phyloP scores from a whole-genome alignment of 768 basidiomycete species.

The Calocera cornea region DNA sequence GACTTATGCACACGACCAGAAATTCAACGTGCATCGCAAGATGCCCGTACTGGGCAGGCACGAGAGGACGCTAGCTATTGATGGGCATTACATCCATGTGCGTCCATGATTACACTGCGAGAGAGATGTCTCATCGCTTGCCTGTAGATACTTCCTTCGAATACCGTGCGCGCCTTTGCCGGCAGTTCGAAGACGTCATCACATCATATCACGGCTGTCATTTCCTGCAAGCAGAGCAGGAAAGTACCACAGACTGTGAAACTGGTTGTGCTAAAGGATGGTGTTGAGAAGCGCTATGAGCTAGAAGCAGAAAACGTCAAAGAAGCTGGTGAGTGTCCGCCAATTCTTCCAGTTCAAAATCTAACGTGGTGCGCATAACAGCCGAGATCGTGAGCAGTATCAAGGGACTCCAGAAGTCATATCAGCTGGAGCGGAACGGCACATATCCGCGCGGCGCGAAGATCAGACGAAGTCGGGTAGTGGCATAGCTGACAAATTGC shows the following conservation, averaged over 20 bases:
- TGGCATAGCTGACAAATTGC: no score
- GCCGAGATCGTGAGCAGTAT: slow-evolving; percentile 70
- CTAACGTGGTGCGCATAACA: slow-evolving; percentile 18
- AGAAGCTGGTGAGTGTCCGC: slow-evolving; percentile 47
- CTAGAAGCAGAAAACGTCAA: slow-evolving; percentile 87
- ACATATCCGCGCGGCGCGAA: background rate
- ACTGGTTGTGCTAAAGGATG: slow-evolving; percentile 63
- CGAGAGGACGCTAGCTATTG: slow-evolving; percentile 82
- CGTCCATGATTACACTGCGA: slow-evolving; percentile 1
- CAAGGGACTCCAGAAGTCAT: slow-evolving; percentile 31
- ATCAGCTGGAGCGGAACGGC: background rate
- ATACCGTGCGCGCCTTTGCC: slow-evolving; percentile 65
- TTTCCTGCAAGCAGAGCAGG: slow-evolving; percentile 66
- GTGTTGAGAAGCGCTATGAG: slow-evolving; percentile 81
- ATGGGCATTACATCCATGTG: slow-evolving; percentile 87
- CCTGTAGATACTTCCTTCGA: slow-evolving; percentile 70
- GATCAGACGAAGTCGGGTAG: background rate
- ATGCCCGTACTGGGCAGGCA: slow-evolving; percentile 88
- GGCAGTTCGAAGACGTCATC: slow-evolving; percentile 84
- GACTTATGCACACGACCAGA: slow-evolving; percentile 32
- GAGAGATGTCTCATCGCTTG: slow-evolving; percentile 13
- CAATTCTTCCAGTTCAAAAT: background rate
- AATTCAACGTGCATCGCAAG: slow-evolving; percentile 86
- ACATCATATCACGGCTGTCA: slow-evolving; percentile 80
- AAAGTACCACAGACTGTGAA: slow-evolving; percentile 78